Evolutionary conservation across 2,329 filamentous ascomycete species (phyloP), one percentile per base, ranked within the genome.

Genomic region (Aspergillus piperis): DNA sequence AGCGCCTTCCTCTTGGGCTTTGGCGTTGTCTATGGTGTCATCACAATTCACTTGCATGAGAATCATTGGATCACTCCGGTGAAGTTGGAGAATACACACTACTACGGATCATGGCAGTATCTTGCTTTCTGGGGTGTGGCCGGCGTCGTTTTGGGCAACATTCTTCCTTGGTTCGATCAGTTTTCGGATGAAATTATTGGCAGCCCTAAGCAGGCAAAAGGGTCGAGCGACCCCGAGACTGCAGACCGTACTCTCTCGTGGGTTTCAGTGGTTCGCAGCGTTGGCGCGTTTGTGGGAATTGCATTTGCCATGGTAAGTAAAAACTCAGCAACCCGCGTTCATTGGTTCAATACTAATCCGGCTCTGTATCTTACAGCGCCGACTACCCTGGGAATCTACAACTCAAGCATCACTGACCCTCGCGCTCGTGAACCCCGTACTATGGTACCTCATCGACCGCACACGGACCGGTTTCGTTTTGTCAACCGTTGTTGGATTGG

Each of bases 371-470:
- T 51, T 51, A 51, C 68, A 96, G 91, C 89, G 95, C 65, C 91
- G 90, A 75, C 85, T 97, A 8, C 90, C 92, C 1, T 99, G 95
- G 95, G 86, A 93, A 69, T 97, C 93, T 8, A 95, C 92, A 1
- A 86, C 96, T n/a, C 95, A 99, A 77, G 88, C 96, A 19, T 96
- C 93, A 1, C 77, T 96, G 25, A 95, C 93, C 1, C 87, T 99
- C 52, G 91, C 92, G 21, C 86, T 98, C 61, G 91, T 90, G 19
- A 98, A 98, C 73, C 94, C 95, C 1, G 90, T 95, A 8, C 81
- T 99, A 17, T 99, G 95, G 95, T 99, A 96, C 77, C 83, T 98
- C 23, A 90, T 99, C 71, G 95, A 99, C 77, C 90, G 94, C 54
- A 95, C 92, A 50, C 88, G 87, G 66, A 85, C 92, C 0, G 95